Evolutionary conservation across 306 rosid species (phyloP).

Genomic region (Ormosia emarginata): DNA sequence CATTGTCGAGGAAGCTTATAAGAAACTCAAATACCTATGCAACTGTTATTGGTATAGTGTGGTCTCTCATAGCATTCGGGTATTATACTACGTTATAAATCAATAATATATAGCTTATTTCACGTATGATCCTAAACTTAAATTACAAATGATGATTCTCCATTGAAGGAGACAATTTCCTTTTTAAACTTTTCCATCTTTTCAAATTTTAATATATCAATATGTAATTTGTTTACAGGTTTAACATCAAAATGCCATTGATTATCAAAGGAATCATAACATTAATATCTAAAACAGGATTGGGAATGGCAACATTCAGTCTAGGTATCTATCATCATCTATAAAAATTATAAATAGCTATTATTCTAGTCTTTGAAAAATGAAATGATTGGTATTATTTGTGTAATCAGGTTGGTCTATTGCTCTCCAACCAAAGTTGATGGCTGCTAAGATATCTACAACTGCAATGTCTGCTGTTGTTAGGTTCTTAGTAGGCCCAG

Average conservation of each 20-base stretch:
- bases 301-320: conserved; percentile 25
- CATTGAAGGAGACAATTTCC: too few relatives aligned
- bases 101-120: too few relatives aligned
- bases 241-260: conserved; percentile 9
- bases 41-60: conserved; percentile 46
- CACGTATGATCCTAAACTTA: too few relatives aligned
- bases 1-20: conserved; percentile 64
- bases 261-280: not conserved
- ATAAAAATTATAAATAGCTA: not conserved
- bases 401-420: conserved; percentile 20
- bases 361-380: not conserved
- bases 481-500: conserved; percentile 24
- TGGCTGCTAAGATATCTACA: not conserved
- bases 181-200: not conserved
- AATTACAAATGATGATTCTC: not conserved
- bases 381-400: not conserved
- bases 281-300: conserved; percentile 22
- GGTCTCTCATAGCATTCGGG: conserved; percentile 65
- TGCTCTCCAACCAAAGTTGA: conserved; percentile 21
- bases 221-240: not conserved
- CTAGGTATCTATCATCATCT: conserved; percentile 14
- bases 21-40: conserved; percentile 59
- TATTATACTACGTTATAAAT: too few relatives aligned
- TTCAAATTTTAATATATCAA: not conserved
- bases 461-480: not conserved